Conservation (phyloP, 768 basidiomycete species). For the Tricholoma sp. region DNA sequence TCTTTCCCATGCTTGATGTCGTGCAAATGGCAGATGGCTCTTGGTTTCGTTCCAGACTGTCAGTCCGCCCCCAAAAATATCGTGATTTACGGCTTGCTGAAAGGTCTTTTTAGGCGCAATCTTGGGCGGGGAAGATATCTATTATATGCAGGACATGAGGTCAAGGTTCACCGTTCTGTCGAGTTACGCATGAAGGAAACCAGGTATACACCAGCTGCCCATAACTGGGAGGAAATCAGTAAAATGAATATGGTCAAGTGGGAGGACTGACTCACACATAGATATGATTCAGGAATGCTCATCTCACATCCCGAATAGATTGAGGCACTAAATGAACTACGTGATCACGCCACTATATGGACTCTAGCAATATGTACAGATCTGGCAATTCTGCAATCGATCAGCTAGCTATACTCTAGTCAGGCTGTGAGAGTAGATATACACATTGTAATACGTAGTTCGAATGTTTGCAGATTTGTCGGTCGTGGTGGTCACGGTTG, state of each 20-base stretch:
- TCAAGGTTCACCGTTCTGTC: constrained; percentile 1
- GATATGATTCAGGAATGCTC: too few species aligned
- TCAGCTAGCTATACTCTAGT: too few species aligned
- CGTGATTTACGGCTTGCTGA: not conserved
- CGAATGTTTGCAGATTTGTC: too few species aligned
- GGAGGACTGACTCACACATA: not conserved
- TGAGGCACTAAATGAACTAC: too few species aligned
- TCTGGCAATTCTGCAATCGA: too few species aligned
- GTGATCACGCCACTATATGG: too few species aligned
- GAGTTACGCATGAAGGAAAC: not conserved
- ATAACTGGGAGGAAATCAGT: not conserved
- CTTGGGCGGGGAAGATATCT: constrained; percentile 2
- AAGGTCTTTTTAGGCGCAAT: not conserved
- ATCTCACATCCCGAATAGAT: too few species aligned
- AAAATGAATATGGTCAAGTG: not conserved
- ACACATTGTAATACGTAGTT: too few species aligned
- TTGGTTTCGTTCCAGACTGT: constrained; percentile 15
- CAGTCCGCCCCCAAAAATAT: not conserved
- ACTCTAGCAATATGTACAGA: too few species aligned
- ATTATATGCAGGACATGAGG: not conserved
- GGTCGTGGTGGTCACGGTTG: too few species aligned
- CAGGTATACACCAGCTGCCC: not conserved
- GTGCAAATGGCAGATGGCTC: constrained; percentile 16
- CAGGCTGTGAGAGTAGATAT: too few species aligned
- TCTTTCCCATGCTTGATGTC: constrained; percentile 18